phyloP scores from a whole-genome alignment of 2,329 filamentous ascomycete genomes.

The Lachnellula willkommii region DNA sequence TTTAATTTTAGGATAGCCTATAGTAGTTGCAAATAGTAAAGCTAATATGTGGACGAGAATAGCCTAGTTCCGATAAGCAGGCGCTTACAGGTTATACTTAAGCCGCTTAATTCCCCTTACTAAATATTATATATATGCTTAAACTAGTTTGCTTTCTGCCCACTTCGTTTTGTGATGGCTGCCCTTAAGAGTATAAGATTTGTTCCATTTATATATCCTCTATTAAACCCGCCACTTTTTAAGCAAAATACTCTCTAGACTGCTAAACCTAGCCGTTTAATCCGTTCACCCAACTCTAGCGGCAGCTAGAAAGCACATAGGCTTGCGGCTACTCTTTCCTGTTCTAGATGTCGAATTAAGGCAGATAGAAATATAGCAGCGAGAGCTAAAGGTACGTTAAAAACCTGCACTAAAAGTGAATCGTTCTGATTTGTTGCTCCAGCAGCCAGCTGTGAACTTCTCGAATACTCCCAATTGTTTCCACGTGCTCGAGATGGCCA shows the following conservation, averaged over 20 bases:
- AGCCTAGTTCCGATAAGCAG: conserved; percentile 6
- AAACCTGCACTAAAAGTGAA: conserved; percentile 6
- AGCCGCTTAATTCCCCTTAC: conserved; percentile 13
- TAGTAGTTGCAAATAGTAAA: conserved; percentile 15
- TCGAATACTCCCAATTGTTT: no score
- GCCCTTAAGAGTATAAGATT: conserved; percentile 11
- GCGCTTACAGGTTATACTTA: conserved; percentile 10
- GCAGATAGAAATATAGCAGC: conserved; percentile 7
- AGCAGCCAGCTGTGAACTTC: no score
- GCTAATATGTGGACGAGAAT: conserved; percentile 8
- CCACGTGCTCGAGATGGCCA: no score
- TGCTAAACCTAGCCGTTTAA: conserved; percentile 6
- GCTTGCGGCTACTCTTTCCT: conserved; percentile 4
- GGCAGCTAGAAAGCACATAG: conserved; percentile 8
- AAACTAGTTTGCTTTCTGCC: conserved; percentile 9
- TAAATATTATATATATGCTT: conserved; percentile 10
- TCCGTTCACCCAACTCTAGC: not conserved
- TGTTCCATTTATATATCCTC: conserved; percentile 15
- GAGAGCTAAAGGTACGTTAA: conserved; percentile 8
- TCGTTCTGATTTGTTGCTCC: conserved; percentile 5
- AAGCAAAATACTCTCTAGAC: conserved; percentile 6
- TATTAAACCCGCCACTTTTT: conserved; percentile 5
- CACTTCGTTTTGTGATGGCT: no score
- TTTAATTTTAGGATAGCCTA: conserved; percentile 14
- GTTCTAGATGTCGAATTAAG: conserved; percentile 7